Evolutionary conservation across 305 asterid species (phyloP).

Genomic region (Fraxinus paxiana): DNA sequence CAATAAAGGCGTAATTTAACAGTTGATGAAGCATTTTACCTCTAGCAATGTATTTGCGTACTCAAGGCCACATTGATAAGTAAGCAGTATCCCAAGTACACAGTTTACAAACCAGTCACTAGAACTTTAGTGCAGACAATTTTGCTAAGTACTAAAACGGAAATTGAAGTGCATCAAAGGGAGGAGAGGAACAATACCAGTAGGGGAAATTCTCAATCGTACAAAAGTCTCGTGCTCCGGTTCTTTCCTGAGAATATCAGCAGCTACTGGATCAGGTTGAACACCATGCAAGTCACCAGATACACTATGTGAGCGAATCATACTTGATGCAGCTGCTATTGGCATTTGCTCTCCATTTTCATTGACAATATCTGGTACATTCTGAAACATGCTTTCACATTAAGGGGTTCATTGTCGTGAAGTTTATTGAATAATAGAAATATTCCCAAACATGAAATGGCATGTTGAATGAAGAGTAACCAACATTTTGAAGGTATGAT

Average conservation of each 20-base stretch:
- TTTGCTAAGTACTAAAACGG: slow-evolving; percentile 5
- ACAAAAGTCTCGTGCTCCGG: slow-evolving; percentile 98
- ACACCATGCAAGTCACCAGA: slow-evolving; percentile 96
- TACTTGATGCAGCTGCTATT: slow-evolving; percentile 60
- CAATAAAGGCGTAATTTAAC: slow-evolving; percentile 3
- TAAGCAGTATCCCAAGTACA: not conserved
- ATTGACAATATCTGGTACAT: slow-evolving; percentile 45
- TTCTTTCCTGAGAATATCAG: slow-evolving; percentile 91
- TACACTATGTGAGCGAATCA: slow-evolving; percentile 90
- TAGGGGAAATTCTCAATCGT: slow-evolving; percentile 76
- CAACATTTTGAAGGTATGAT: not conserved
- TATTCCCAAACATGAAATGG: not conserved
- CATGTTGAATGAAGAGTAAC: slow-evolving; percentile 8
- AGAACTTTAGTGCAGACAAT: not conserved
- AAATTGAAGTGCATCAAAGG: slow-evolving; percentile 12
- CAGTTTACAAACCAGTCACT: not conserved
- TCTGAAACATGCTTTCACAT: slow-evolving; percentile 43
- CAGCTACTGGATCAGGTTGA: slow-evolving; percentile 97
- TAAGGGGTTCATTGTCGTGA: slow-evolving; percentile 31
- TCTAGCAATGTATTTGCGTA: slow-evolving; percentile 3
- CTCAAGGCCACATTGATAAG: not conserved
- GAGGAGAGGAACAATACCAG: slow-evolving; percentile 48
- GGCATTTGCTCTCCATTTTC: slow-evolving; percentile 63
- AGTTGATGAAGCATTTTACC: slow-evolving; percentile 8
- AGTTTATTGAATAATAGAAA: slow-evolving; percentile 8